Conservation (phyloP, 2,329 filamentous ascomycete species). For the Fusarium sp. region DNA sequence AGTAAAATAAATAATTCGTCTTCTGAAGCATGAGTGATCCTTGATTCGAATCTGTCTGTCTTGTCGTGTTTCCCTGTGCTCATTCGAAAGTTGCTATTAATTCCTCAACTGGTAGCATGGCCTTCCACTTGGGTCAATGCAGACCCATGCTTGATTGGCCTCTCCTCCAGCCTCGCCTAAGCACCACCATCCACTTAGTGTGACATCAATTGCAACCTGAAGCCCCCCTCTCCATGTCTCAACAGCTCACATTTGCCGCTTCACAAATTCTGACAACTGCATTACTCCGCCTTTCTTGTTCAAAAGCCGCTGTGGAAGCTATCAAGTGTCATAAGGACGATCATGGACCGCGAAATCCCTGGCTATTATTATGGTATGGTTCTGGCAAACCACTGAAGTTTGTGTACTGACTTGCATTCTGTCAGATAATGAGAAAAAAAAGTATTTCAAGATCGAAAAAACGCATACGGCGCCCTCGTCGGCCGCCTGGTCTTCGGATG, state of each 20-base stretch:
- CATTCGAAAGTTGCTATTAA: too few relatives aligned
- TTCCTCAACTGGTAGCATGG: not conserved
- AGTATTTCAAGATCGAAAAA: constrained; percentile 74
- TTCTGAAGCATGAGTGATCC: not conserved
- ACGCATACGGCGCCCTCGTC: constrained; percentile 60
- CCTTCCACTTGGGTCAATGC: not conserved
- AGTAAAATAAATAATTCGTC: constrained; percentile 48
- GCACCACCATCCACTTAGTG: not conserved
- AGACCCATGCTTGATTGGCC: not conserved
- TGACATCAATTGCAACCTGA: not conserved
- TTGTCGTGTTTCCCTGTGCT: too few relatives aligned
- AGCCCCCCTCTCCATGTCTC: not conserved
- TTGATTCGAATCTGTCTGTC: too few relatives aligned
- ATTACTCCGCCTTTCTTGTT: not conserved
- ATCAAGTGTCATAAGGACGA: not conserved
- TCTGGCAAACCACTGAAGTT: not conserved
- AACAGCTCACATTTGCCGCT: not conserved
- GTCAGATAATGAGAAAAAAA: constrained; percentile 65
- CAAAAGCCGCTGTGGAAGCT: not conserved
- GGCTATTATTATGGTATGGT: constrained; percentile 63
- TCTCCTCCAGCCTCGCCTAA: not conserved
- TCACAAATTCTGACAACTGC: not conserved
- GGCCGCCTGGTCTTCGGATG: constrained; percentile 65
- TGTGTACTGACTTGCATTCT: not conserved
- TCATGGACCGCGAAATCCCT: constrained; percentile 55